Percentiles rank a stretch among this genome's conserved stretches.
Evolutionary conservation across 2,329 filamentous ascomycete species (phyloP).

Genomic region (Penicillium corylophilum): DNA sequence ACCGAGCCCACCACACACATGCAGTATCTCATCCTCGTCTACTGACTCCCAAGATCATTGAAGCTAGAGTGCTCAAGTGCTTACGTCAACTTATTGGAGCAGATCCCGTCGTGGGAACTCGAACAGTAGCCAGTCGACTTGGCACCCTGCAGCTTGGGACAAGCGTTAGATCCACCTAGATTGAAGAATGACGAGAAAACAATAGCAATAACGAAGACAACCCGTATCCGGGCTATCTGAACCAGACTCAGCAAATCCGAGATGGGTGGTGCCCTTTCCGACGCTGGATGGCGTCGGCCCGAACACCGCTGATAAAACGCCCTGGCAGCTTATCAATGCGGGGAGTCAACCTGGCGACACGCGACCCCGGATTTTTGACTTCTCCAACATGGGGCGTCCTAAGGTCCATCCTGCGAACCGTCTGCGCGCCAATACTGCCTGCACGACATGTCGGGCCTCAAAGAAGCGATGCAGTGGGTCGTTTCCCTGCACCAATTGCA

Average conservation of each 20-base stretch:
- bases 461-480: constrained; percentile 55
- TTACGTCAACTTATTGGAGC: too few relatives aligned
- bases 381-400: constrained; percentile 50
- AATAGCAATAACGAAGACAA: too few relatives aligned
- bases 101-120: too few relatives aligned
- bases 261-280: neutral
- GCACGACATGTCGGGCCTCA: constrained; percentile 48
- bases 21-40: too few relatives aligned
- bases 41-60: too few relatives aligned
- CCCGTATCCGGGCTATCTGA: too few relatives aligned
- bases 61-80: too few relatives aligned
- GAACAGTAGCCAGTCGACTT: too few relatives aligned
- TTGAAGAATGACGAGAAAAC: too few relatives aligned
- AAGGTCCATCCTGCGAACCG: constrained; percentile 52
- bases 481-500: constrained; percentile 51
- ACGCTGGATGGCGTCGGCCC: constrained; percentile 2
- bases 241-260: neutral
- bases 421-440: constrained; percentile 51
- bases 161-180: too few relatives aligned
- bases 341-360: neutral
- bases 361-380: constrained; percentile 3
- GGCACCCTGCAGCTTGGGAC: too few relatives aligned
- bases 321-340: neutral
- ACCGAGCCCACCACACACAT: too few relatives aligned
- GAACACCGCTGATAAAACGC: constrained; percentile 2